phyloP scores from a whole-genome alignment of 1,284 basidiomycete genomes.

The Boletus smithii region DNA sequence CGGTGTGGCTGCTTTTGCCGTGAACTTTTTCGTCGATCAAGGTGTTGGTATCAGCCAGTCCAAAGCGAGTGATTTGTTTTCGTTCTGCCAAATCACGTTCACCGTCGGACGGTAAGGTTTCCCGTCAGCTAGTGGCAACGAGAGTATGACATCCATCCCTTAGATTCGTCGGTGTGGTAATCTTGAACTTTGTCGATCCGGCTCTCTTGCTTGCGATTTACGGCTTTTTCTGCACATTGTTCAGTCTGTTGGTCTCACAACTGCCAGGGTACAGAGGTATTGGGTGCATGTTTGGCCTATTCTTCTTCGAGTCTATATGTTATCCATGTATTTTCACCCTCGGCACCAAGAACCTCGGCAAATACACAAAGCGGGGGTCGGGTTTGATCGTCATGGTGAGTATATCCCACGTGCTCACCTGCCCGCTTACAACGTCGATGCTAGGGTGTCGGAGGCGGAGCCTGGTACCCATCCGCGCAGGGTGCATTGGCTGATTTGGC shows the following conservation, averaged over 20 bases:
- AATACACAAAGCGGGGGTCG: constrained; percentile 67
- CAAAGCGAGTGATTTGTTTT: constrained; percentile 62
- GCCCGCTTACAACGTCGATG: constrained; percentile 1
- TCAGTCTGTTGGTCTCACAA: constrained; percentile 53
- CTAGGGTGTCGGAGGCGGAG: constrained; percentile 69
- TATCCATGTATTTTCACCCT: constrained; percentile 73
- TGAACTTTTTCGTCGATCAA: constrained; percentile 66
- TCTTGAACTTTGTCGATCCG: constrained; percentile 64
- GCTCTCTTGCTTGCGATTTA: constrained; percentile 60
- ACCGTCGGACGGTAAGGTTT: constrained; percentile 55
- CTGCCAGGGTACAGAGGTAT: constrained; percentile 55
- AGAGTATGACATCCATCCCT: constrained; percentile 1
- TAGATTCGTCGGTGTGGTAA: constrained; percentile 60
- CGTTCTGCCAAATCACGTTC: constrained; percentile 72
- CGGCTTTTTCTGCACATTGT: constrained; percentile 49
- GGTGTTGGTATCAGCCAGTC: constrained; percentile 54
- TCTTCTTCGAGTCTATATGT: constrained; percentile 77
- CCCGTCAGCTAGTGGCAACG: background rate
- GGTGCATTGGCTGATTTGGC: constrained; percentile 60
- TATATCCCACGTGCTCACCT: constrained; percentile 3
- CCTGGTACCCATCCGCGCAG: constrained; percentile 73
- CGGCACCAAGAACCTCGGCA: constrained; percentile 67
- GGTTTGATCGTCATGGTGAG: constrained; percentile 62
- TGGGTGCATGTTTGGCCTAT: constrained; percentile 62
- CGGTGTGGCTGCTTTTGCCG: constrained; percentile 67